Base-by-base conservation (phyloP, 208 protist species). In the Borovskyia barvae region DNA sequence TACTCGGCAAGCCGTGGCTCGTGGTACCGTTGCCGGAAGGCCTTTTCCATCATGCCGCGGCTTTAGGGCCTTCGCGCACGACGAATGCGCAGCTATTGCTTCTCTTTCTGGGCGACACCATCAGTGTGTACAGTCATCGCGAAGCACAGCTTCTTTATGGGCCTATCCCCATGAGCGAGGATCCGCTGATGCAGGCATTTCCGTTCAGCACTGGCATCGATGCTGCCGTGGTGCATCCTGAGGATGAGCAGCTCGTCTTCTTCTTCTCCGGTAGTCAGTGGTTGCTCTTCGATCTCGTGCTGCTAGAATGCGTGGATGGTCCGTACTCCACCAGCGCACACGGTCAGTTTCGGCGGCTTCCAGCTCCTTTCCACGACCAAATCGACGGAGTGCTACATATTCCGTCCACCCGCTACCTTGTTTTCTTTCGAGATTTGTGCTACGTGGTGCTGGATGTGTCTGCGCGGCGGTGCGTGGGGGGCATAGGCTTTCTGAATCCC, bases 261-360 rank as follows among this genome's bases (percentile, higher is more conserved):
- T 78, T 90, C 57, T 90, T 90, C 54, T 72, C 67, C 2, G 77
- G 84, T 9, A 64, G 63, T 1, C 49, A 54, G 24, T 93, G 81
- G 66, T 36, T 85, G 36, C 48, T 86, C 1, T 88, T 90, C 45
- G 73, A 93, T 53, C 19, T 86, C 5, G 30, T 49, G 5, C 11
- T 60, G 15, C 29, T 43, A 3, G 67, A 59, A 39, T 67, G 58
- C 32, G 52, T 66, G 20, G 58, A 63, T 12, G 60, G 56, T 11
- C 60, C 62, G 19, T 64, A 69, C 36, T 37, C 28, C 28, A 57
- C 50, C 8, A 15, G 33, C 48, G 19, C 17, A 3, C 62, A 63
- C 39, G 60, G 58, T 0, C 54, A 67, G 47, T 60, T 75, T 20
- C 46, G 60, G 36, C 56, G 63, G 24, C 60, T 75, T 25, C 68